Evolutionary conservation across 495 filamentous ascomycete genomes (phyloP).

Genomic region (Entonaema liquescens): DNA sequence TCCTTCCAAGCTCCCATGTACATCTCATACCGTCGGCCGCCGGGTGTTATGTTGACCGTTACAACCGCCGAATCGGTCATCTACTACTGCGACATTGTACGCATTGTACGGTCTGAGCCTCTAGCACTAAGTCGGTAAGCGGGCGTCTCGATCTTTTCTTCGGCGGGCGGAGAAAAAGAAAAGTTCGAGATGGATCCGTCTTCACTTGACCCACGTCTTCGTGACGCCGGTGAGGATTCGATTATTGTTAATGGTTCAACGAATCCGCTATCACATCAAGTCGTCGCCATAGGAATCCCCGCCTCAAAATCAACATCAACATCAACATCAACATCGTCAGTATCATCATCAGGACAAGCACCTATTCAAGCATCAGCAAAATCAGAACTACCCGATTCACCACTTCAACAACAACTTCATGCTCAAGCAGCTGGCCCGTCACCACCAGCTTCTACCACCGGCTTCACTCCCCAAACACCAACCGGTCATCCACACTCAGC

Average conservation of each 20-base stretch:
- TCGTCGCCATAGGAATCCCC: background rate
- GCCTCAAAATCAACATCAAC: background rate
- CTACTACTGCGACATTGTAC: slow-evolving; percentile 30
- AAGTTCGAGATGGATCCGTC: slow-evolving; percentile 38
- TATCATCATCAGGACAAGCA: slow-evolving; percentile 3
- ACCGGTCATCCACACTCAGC: slow-evolving; percentile 16
- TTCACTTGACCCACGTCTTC: slow-evolving; percentile 44
- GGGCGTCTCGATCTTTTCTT: slow-evolving; percentile 30
- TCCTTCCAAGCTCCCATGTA: slow-evolving; percentile 13
- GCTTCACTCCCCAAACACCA: slow-evolving; percentile 35
- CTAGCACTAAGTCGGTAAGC: slow-evolving; percentile 34
- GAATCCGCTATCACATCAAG: slow-evolving; percentile 4
- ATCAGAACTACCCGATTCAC: slow-evolving; percentile 25
- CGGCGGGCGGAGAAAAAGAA: slow-evolving; percentile 18
- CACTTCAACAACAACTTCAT: slow-evolving; percentile 33
- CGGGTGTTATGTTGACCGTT: slow-evolving; percentile 43
- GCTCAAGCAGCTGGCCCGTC: slow-evolving; percentile 24
- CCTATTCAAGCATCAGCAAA: slow-evolving; percentile 1
- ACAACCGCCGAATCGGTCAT: slow-evolving; percentile 42
- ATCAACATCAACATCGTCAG: slow-evolving; percentile 8
- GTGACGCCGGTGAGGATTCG: slow-evolving; percentile 41
- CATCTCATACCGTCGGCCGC: slow-evolving; percentile 35
- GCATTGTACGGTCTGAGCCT: slow-evolving; percentile 31
- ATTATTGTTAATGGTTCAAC: slow-evolving; percentile 33
- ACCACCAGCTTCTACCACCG: slow-evolving; percentile 19